phyloP scores from a whole-genome alignment of 345 rosid species.

The Camelina sativa region DNA sequence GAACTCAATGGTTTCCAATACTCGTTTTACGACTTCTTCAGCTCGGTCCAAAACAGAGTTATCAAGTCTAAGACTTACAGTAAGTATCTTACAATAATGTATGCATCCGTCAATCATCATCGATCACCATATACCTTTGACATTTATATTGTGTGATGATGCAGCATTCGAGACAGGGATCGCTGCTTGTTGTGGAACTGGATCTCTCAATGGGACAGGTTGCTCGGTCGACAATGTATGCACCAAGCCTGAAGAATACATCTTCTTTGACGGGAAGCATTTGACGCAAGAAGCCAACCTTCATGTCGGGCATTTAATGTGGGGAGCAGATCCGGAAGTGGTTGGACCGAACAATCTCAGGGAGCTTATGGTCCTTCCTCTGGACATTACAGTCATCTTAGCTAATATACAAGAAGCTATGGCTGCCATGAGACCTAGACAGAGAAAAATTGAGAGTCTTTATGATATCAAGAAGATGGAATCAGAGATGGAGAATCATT shows the following conservation, averaged over 20 bases:
- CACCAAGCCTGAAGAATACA: slow-evolving; percentile 37
- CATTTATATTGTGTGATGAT: neutral
- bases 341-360: slow-evolving; percentile 43
- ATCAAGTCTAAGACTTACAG: slow-evolving; percentile 38
- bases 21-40: slow-evolving; percentile 42
- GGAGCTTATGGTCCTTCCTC: slow-evolving; percentile 42
- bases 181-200: slow-evolving; percentile 50
- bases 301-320: slow-evolving; percentile 35
- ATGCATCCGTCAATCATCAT: neutral
- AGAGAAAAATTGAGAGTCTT: slow-evolving; percentile 30
- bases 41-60: slow-evolving; percentile 42
- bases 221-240: slow-evolving; percentile 32
- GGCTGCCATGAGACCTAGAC: slow-evolving; percentile 17
- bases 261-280: slow-evolving; percentile 46
- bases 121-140: neutral
- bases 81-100: slow-evolving; percentile 8
- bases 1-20: slow-evolving; percentile 39
- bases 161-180: slow-evolving; percentile 37
- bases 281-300: slow-evolving; percentile 42
- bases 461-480: slow-evolving; percentile 38
- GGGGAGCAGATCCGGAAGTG: slow-evolving; percentile 41
- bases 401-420: slow-evolving; percentile 28
- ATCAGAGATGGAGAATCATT: slow-evolving; percentile 28
- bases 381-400: slow-evolving; percentile 15
- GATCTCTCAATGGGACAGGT: slow-evolving; percentile 36